Conservation (phyloP, 345 rosid species). For the Lenwebbia sp. region DNA sequence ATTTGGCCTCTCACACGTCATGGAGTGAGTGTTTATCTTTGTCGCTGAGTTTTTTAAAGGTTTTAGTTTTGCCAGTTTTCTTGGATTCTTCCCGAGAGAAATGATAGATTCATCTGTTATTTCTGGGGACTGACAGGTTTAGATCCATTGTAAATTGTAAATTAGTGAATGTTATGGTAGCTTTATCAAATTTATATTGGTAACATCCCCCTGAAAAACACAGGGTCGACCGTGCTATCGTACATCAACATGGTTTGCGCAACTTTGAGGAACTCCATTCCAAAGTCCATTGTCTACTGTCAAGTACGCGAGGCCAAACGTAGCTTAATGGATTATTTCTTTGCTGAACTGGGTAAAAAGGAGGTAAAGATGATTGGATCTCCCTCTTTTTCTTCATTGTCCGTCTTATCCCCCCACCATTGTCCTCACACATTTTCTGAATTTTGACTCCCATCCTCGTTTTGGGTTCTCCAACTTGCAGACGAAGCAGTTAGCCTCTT, state of each 20-base stretch:
- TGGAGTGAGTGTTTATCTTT: background rate
- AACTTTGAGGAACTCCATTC: conserved; percentile 71
- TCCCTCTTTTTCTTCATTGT: background rate
- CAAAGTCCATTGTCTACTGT: conserved; percentile 83
- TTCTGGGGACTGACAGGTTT: background rate
- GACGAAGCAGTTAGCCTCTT: conserved; percentile 42
- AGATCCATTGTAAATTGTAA: background rate
- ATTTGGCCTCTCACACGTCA: background rate
- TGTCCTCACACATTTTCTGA: background rate
- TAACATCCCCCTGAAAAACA: background rate
- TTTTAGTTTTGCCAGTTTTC: background rate
- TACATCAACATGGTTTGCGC: conserved; percentile 85
- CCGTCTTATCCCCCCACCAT: background rate
- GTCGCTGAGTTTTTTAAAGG: background rate
- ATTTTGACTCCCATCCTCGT: background rate
- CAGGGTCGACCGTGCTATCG: conserved; percentile 64
- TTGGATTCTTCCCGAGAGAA: background rate
- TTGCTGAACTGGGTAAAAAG: conserved; percentile 72
- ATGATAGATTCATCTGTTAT: background rate
- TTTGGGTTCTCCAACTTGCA: conserved; percentile 9
- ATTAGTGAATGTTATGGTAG: background rate
- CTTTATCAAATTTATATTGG: background rate
- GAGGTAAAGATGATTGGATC: conserved; percentile 36
- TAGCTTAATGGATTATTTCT: conserved; percentile 78
- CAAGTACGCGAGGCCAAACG: conserved; percentile 96